Conservation (phyloP, 768 basidiomycete genomes). For the Stropharia rugosoannulata region DNA sequence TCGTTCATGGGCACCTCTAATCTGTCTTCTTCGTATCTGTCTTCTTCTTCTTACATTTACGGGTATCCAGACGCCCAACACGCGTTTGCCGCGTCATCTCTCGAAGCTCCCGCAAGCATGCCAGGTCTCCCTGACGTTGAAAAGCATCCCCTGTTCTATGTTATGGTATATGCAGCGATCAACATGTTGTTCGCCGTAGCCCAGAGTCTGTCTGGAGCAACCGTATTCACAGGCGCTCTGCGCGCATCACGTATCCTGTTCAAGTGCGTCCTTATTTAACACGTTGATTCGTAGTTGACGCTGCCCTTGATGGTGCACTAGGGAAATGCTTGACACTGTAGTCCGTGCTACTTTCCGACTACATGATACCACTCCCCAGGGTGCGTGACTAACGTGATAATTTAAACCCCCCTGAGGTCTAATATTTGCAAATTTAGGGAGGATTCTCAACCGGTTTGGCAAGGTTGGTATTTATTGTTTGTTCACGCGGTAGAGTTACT, state of each 20-base stretch:
- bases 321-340: constrained; percentile 62
- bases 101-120: constrained; percentile 20
- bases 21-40: constrained; percentile 27
- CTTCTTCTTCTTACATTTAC: constrained; percentile 34
- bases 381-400: constrained; percentile 24
- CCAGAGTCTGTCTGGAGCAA: constrained; percentile 38
- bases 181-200: constrained; percentile 45
- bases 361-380: constrained; percentile 82
- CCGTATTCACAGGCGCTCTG: constrained; percentile 55
- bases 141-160: constrained; percentile 66
- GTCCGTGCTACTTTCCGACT: constrained; percentile 84
- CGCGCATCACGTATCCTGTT: constrained; percentile 38
- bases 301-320: constrained; percentile 21
- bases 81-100: constrained; percentile 27
- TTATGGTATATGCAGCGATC: constrained; percentile 59
- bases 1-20: constrained; percentile 9
- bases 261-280: constrained; percentile 19
- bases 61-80: constrained; percentile 31
- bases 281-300: constrained; percentile 54
- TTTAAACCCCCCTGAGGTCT: neutral
- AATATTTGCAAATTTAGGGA: constrained; percentile 40
- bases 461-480: constrained; percentile 28
- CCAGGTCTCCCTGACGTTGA: constrained; percentile 37
- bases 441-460: constrained; percentile 85
- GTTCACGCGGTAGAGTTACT: neutral